Evolutionary conservation across 345 rosid species (phyloP).

Genomic region (Dipteronia sinensis): DNA sequence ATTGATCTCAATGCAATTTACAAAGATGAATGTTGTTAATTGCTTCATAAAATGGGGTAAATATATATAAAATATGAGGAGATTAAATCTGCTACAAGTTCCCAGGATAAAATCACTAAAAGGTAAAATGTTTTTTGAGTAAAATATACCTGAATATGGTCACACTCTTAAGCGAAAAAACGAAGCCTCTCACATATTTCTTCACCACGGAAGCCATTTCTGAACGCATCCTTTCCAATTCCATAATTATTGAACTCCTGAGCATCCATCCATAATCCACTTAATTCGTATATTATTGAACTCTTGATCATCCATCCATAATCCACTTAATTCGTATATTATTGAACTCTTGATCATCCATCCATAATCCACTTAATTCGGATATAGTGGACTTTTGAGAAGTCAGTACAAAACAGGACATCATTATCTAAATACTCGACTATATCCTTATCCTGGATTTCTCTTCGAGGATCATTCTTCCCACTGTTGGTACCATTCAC

Average conservation of each 20-base stretch:
- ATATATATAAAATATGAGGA: not conserved
- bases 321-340: too few relatives aligned
- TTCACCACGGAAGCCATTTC: slow-evolving; percentile 61
- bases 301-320: slow-evolving; percentile 49
- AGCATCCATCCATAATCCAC: slow-evolving; percentile 62
- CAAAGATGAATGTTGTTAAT: not conserved
- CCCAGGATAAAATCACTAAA: not conserved
- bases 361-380: slow-evolving; percentile 72
- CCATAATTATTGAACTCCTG: slow-evolving; percentile 76
- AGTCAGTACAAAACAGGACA: slow-evolving; percentile 90
- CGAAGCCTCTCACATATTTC: slow-evolving; percentile 82
- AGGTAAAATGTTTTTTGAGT: not conserved
- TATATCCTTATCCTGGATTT: slow-evolving; percentile 67
- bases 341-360: too few relatives aligned
- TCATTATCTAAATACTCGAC: slow-evolving; percentile 64
- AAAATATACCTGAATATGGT: slow-evolving; percentile 72
- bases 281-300: slow-evolving; percentile 74
- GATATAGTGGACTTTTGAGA: slow-evolving; percentile 80
- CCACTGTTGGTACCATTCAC: slow-evolving; percentile 21
- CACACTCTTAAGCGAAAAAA: slow-evolving; percentile 86
- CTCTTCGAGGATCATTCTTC: slow-evolving; percentile 36
- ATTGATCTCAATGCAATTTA: not conserved
- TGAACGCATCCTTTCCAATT: slow-evolving; percentile 68
- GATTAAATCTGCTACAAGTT: not conserved
- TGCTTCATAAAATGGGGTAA: not conserved